Evolutionary conservation across 495 filamentous ascomycete genomes (phyloP).

Genomic region (Endocarpon pusillum): DNA sequence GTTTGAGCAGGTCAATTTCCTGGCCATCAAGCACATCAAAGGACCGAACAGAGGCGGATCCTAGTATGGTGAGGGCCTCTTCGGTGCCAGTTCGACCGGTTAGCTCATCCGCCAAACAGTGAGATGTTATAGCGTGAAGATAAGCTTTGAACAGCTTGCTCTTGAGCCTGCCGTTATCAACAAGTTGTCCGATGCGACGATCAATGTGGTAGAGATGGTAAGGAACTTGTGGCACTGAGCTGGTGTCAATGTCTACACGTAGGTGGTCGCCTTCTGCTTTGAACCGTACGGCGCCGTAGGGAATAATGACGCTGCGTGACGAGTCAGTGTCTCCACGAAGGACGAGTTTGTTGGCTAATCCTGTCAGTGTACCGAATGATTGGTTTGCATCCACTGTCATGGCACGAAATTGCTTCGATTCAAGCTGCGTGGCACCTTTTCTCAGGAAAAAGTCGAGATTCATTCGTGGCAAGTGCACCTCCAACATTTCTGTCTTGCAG

Average conservation of each 20-base stretch:
- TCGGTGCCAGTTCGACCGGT: constrained; percentile 45
- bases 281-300: constrained; percentile 22
- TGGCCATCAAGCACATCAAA: constrained; percentile 25
- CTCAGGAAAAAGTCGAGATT: constrained; percentile 31
- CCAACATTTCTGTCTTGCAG: constrained; percentile 7
- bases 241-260: constrained; percentile 18
- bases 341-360: constrained; percentile 36
- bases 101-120: constrained; percentile 38
- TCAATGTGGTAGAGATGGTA: constrained; percentile 32
- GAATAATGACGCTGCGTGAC: constrained; percentile 32
- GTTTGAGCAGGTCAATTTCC: constrained; percentile 20
- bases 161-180: constrained; percentile 32
- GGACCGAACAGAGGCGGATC: constrained; percentile 30
- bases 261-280: constrained; percentile 19
- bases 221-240: constrained; percentile 9
- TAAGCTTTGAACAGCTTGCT: constrained; percentile 37
- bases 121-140: constrained; percentile 46
- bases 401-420: constrained; percentile 33
- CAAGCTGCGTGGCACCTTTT: constrained; percentile 13
- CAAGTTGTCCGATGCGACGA: constrained; percentile 26
- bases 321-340: constrained; percentile 18
- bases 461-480: constrained; percentile 30
- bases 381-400: constrained; percentile 38
- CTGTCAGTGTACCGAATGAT: constrained; percentile 30
- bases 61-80: constrained; percentile 31